Conservation (phyloP, 768 basidiomycete species). For the Mycena haematopus region DNA sequence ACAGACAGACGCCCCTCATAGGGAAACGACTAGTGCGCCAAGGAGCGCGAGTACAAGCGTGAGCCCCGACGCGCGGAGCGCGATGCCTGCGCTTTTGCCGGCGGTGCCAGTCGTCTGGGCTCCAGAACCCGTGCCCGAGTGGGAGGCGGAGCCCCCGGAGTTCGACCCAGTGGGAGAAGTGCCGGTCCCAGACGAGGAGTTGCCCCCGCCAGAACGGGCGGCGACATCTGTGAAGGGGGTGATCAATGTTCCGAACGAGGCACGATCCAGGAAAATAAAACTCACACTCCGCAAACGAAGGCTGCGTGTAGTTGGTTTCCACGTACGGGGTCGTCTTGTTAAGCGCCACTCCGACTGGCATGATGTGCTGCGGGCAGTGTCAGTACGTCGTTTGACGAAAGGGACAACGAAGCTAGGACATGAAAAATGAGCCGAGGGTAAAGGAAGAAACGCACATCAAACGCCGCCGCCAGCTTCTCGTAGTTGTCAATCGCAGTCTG, state of each 20-base stretch:
- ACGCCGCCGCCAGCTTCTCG: conserved; percentile 48
- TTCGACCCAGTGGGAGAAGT: neutral
- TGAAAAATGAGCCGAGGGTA: neutral
- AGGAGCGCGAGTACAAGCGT: neutral
- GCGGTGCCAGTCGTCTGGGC: neutral
- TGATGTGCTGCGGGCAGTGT: conserved; percentile 43
- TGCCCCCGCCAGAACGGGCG: neutral
- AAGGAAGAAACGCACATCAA: conserved; percentile 43
- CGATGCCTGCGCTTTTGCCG: neutral
- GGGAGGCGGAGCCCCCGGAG: neutral
- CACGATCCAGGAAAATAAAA: neutral
- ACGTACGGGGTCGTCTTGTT: conserved; percentile 61
- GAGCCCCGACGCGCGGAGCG: neutral
- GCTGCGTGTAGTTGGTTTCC: conserved; percentile 50
- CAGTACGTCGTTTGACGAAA: too few relatives aligned
- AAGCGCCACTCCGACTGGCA: conserved; percentile 58
- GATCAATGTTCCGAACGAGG: neutral
- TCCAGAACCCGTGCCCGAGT: neutral
- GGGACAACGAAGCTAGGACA: neutral
- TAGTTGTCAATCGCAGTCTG: conserved; percentile 60
- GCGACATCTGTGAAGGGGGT: neutral
- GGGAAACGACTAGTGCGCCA: neutral
- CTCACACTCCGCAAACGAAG: conserved; percentile 56
- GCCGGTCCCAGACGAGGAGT: neutral
- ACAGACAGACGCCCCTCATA: neutral